Evolutionary conservation across 1,284 basidiomycete genomes (phyloP).

Genomic region (Stereum hirsutum): DNA sequence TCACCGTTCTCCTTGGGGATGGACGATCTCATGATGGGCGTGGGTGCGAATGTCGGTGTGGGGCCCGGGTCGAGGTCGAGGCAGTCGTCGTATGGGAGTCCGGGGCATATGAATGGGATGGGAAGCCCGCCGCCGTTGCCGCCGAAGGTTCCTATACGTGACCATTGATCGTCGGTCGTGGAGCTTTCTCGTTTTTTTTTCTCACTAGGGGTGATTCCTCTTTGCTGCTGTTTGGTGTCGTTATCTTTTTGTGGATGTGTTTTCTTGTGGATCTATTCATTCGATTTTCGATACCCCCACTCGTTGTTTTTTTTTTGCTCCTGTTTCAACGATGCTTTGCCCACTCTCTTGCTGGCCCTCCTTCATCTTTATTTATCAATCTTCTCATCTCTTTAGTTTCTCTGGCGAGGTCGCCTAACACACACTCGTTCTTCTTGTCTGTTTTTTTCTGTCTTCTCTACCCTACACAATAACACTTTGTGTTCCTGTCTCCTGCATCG

Average conservation of each 20-base stretch:
- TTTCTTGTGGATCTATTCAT: too few species aligned
- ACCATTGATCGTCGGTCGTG: conserved; percentile 1
- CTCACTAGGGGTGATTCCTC: too few species aligned
- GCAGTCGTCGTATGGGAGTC: conserved; percentile 5
- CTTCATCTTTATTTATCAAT: background rate
- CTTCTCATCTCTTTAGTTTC: conserved; percentile 1
- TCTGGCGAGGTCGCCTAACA: background rate
- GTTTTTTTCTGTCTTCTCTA: too few species aligned
- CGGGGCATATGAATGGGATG: background rate
- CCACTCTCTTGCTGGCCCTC: too few species aligned
- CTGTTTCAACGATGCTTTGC: background rate
- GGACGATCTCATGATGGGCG: conserved; percentile 2
- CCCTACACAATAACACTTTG: too few species aligned
- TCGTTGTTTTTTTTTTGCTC: conserved; percentile 4
- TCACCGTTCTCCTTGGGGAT: conserved; percentile 17
- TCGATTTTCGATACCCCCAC: background rate
- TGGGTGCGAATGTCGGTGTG: conserved; percentile 2
- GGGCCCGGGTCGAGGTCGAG: too few species aligned
- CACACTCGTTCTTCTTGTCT: background rate
- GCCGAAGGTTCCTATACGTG: conserved; percentile 15
- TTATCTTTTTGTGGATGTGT: too few species aligned
- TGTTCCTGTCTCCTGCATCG: too few species aligned
- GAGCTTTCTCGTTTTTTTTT: background rate
- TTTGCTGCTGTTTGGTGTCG: too few species aligned
- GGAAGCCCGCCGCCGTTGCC: conserved; percentile 20